Percentiles rank a stretch among this genome's conserved stretches.
These are phyloP conservation scores for Lactarius tabidus DNA, from an alignment of 768 basidiomycete genomes.

Conservation along the genomic window DNA sequence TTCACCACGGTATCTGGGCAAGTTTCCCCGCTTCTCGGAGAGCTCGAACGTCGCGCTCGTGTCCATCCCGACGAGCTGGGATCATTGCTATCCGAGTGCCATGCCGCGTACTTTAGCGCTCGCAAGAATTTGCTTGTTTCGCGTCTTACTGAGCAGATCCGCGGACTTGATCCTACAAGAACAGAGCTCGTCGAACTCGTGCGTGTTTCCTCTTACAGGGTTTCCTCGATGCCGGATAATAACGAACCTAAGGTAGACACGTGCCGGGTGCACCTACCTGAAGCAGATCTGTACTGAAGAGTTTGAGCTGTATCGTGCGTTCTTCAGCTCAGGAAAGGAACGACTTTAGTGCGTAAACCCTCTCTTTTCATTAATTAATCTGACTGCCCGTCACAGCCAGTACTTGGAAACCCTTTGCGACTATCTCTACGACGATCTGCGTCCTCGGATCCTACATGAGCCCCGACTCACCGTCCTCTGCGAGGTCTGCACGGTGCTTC, in stretches of 20 bases:
- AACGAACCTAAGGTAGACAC: conserved; percentile 54
- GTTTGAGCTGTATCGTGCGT: conserved; percentile 77
- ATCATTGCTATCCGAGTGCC: conserved; percentile 81
- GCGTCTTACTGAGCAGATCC: conserved; percentile 77
- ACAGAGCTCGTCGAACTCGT: conserved; percentile 90
- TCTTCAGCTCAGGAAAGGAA: conserved; percentile 84
- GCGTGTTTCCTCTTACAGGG: conserved; percentile 23
- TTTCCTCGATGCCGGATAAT: conserved; percentile 6
- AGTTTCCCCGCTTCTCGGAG: conserved; percentile 72
- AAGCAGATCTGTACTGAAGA: conserved; percentile 91
- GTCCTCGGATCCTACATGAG: conserved; percentile 93
- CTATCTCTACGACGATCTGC: conserved; percentile 90
- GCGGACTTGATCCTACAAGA: conserved; percentile 68
- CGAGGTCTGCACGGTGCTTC: conserved; percentile 93
- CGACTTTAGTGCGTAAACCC: conserved; percentile 54
- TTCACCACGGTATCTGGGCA: conserved; percentile 70
- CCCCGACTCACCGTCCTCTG: conserved; percentile 82
- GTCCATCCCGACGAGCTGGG: conserved; percentile 82
- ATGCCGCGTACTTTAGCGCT: conserved; percentile 72
- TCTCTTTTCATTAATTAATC: neutral
- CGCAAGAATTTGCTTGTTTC: conserved; percentile 70
- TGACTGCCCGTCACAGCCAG: conserved; percentile 44
- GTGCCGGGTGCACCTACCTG: conserved; percentile 87
- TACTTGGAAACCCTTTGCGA: conserved; percentile 93
- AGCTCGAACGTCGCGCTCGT: conserved; percentile 75